These are phyloP conservation scores for Rhodotorula sp. DNA, from an alignment of 1,284 basidiomycete genomes.

Conservation along the genomic window DNA sequence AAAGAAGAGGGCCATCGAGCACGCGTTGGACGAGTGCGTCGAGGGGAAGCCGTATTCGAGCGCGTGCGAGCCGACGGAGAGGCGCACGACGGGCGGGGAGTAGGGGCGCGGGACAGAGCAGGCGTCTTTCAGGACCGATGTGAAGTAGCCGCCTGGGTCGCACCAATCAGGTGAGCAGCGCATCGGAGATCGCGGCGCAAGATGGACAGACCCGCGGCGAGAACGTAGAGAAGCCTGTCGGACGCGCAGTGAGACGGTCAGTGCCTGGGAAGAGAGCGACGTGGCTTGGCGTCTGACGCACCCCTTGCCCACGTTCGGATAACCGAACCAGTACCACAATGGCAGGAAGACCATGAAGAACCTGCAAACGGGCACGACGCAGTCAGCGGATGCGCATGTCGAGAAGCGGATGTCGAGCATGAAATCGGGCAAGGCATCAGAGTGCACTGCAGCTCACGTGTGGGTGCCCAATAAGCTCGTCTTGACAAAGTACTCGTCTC, in stretches of 20 bases:
- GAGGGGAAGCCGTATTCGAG: conserved; percentile 91
- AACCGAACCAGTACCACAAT: conserved; percentile 82
- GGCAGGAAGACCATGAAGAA: conserved; percentile 93
- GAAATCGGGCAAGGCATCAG: background rate
- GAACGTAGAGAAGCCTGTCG: conserved; percentile 71
- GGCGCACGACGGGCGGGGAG: conserved; percentile 81
- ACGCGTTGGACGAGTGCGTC: conserved; percentile 74
- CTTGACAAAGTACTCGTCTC: conserved; percentile 88
- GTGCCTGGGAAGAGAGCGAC: background rate
- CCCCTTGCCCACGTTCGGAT: conserved; percentile 69
- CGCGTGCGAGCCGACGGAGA: conserved; percentile 56
- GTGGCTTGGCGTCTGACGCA: conserved; percentile 53
- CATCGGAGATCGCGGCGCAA: background rate
- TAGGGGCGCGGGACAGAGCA: conserved; percentile 89
- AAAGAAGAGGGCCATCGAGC: conserved; percentile 39
- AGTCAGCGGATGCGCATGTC: background rate
- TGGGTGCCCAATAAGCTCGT: conserved; percentile 78
- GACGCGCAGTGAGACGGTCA: conserved; percentile 54
- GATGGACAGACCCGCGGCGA: conserved; percentile 62
- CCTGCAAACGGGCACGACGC: conserved; percentile 45
- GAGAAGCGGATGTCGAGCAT: background rate
- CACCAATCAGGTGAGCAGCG: background rate
- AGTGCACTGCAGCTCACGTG: conserved; percentile 49
- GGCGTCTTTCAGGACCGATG: conserved; percentile 61
- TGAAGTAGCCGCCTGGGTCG: conserved; percentile 41